A percentile compares a stretch with the other conserved stretches of the same genome.
Conservation (phyloP, 2,329 filamentous ascomycete genomes). For the Fulvia fulva region DNA sequence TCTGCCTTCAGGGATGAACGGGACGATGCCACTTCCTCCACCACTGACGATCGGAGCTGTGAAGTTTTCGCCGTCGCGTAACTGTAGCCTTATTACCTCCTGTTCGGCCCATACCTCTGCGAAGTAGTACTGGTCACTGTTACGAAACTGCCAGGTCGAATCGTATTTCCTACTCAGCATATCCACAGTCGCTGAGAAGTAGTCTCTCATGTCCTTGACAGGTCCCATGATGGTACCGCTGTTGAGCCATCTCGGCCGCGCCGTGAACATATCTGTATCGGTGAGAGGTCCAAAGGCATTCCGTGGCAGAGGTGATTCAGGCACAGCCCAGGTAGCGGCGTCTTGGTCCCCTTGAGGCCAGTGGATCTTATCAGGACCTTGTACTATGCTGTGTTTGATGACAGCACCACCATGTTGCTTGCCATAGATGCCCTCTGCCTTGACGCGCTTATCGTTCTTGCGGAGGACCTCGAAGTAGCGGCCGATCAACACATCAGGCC, state of each 20-base stretch:
- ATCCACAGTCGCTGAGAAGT: conserved; percentile 36
- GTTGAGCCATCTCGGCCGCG: conserved; percentile 42
- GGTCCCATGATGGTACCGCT: conserved; percentile 44
- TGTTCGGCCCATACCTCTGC: conserved; percentile 52
- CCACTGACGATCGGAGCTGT: conserved; percentile 1
- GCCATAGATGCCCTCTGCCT: conserved; percentile 17
- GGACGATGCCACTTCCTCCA: conserved; percentile 10
- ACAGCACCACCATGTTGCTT: conserved; percentile 11
- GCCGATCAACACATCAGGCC: conserved; percentile 58
- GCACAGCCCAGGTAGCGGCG: conserved; percentile 30
- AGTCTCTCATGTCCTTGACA: conserved; percentile 25
- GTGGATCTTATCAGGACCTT: conserved; percentile 31
- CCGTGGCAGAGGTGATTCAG: conserved; percentile 21
- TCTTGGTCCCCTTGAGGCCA: conserved; percentile 26
- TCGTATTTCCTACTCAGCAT: conserved; percentile 20
- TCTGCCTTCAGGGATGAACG: conserved; percentile 11
- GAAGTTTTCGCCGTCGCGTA: conserved; percentile 10
- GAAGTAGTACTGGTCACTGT: conserved; percentile 46
- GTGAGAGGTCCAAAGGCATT: conserved; percentile 33
- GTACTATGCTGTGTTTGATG: conserved; percentile 27
- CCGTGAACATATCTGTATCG: conserved; percentile 33
- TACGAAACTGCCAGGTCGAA: conserved; percentile 12
- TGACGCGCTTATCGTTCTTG: conserved; percentile 48
- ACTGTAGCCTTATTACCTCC: conserved; percentile 39
- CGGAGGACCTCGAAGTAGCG: conserved; percentile 56